These are phyloP conservation scores for Mucor racemosus DNA, from an alignment of 371 early-diverging fungal species.

Conservation along the genomic window DNA sequence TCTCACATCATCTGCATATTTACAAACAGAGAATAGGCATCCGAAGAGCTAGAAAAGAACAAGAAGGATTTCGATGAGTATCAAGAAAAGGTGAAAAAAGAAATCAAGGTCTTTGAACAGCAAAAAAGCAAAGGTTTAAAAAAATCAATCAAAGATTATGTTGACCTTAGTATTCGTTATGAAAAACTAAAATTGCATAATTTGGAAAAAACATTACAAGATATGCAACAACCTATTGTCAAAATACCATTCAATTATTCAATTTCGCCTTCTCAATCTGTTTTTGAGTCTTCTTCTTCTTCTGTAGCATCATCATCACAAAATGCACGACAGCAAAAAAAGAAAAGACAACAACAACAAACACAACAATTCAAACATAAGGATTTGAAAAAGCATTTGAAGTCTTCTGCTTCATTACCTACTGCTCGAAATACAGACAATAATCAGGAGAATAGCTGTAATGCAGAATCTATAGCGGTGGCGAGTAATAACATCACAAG, in stretches of 20 bases:
- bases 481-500: background rate
- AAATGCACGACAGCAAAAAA: constrained; percentile 11
- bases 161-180: constrained; percentile 46
- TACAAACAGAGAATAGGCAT: constrained; percentile 28
- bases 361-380: constrained; percentile 22
- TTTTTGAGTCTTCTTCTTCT: constrained; percentile 7
- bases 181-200: constrained; percentile 54
- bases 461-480: background rate
- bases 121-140: constrained; percentile 57
- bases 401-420: constrained; percentile 53
- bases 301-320: background rate
- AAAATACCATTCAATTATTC: constrained; percentile 18
- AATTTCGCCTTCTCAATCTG: constrained; percentile 10
- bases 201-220: constrained; percentile 55
- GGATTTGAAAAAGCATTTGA: constrained; percentile 30
- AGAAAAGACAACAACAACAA: constrained; percentile 30
- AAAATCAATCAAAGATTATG: constrained; percentile 54
- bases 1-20: background rate
- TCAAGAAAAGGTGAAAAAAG: constrained; percentile 56
- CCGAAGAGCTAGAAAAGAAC: constrained; percentile 35
- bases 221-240: constrained; percentile 42
- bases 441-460: constrained; percentile 6
- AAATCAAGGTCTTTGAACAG: constrained; percentile 55
- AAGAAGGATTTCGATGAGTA: constrained; percentile 48
- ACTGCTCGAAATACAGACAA: constrained; percentile 40